phyloP scores from a whole-genome alignment of 2,329 filamentous ascomycete species.

The Zopfia rhizophila region DNA sequence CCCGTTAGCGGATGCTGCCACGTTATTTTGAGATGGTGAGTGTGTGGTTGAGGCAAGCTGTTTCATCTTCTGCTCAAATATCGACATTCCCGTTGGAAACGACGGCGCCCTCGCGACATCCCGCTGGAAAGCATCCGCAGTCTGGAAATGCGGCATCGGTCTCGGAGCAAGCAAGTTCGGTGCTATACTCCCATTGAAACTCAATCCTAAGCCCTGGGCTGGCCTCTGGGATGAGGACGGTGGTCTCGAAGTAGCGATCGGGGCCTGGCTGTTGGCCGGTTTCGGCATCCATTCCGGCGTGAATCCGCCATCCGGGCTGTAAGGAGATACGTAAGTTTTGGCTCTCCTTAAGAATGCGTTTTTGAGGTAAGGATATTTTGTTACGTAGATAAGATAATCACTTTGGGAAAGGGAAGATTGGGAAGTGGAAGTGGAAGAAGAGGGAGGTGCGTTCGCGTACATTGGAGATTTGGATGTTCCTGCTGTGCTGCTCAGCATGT shows the following conservation, averaged over 20 bases:
- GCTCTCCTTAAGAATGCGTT: slow-evolving; percentile 57
- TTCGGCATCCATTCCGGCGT: slow-evolving; percentile 52
- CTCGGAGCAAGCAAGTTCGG: slow-evolving; percentile 29
- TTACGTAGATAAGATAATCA: slow-evolving; percentile 56
- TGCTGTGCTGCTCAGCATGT: slow-evolving; percentile 40
- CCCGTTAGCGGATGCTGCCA: neutral
- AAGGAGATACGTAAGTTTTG: slow-evolving; percentile 60
- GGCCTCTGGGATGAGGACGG: slow-evolving; percentile 16
- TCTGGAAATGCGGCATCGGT: slow-evolving; percentile 54
- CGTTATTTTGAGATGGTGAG: slow-evolving; percentile 11
- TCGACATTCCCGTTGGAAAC: slow-evolving; percentile 33
- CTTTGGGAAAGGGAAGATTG: slow-evolving; percentile 41
- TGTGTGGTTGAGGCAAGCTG: slow-evolving; percentile 36
- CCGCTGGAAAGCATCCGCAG: slow-evolving; percentile 56
- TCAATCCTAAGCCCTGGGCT: slow-evolving; percentile 20
- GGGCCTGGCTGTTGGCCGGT: slow-evolving; percentile 20
- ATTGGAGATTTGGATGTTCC: slow-evolving; percentile 48
- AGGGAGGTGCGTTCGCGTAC: slow-evolving; percentile 48
- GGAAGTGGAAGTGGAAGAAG: slow-evolving; percentile 50
- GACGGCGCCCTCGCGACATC: slow-evolving; percentile 46
- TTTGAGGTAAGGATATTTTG: slow-evolving; percentile 58
- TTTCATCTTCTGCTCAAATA: slow-evolving; percentile 49
- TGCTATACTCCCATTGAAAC: slow-evolving; percentile 21
- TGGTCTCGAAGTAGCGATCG: slow-evolving; percentile 27
- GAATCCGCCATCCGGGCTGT: slow-evolving; percentile 55